Base-by-base conservation (phyloP, 73 alveolate species). In the Tetrahymena malaccensis region DNA sequence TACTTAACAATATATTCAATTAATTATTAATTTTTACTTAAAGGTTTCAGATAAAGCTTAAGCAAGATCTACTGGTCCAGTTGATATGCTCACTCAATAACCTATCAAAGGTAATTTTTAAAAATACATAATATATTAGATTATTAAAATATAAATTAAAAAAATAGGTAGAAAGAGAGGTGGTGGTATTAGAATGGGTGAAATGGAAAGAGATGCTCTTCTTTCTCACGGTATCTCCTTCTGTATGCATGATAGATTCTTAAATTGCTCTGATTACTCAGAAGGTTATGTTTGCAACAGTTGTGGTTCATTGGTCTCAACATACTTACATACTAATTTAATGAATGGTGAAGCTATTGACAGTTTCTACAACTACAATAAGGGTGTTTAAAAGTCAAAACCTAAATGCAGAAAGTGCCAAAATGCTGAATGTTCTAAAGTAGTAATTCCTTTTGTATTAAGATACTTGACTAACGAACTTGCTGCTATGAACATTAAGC, bases 111-210 rank as follows among this genome's bases (percentile, higher is more conserved):
- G 83, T 50, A 50, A 50, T 50, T 50, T 5, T 50, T 10, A 19
- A 19, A 50, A 50, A 40, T 7, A 40, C 0, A 40, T 40, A 10
- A 6, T 10, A 7, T 40, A 11, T 40, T 40, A 6, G 9, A 11
- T 40, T 40, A 40, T 7, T 40, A 6, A 40, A 7, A 40, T 8
- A 40, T 0, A 4, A 4, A 40, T 7, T 40, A 50, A 50, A 50
- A 50, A 50, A 19, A 50, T 21, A 50, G 83, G 99, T 43, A 98
- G 99, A 94, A 99, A 99, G 98, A 97, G 97, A 98, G 98, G 98
- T 85, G 99, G 99, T 25, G 99, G 99, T 50, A 99, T 98, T 94
- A 97, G 99, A 98, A 96, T 99, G 89, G 99, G 99, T 19, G 99
- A 99, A 97, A 99, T 99, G 99, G 99, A 99, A 96, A 98, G 99